Evolutionary conservation across 2,329 filamentous ascomycete species (phyloP).

Genomic region (Ophiostoma tasmaniense): DNA sequence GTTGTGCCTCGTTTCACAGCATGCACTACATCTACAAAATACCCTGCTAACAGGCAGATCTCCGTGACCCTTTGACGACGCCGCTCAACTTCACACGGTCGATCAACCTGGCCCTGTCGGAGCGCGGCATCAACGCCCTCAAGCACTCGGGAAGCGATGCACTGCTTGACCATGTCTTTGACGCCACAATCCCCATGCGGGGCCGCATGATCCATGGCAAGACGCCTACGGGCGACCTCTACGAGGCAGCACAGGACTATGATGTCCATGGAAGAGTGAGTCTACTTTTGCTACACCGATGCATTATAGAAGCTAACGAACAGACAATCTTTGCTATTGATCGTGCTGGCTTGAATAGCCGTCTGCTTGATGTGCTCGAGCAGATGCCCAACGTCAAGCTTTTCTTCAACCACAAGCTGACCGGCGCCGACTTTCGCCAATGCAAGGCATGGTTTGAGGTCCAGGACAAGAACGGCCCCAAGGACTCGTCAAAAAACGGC

Average conservation of each 20-base stretch:
- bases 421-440: slow-evolving; percentile 72
- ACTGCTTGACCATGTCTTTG: slow-evolving; percentile 66
- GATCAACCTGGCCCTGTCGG: slow-evolving; percentile 94
- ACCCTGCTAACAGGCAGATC: slow-evolving; percentile 48
- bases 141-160: slow-evolving; percentile 56
- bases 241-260: slow-evolving; percentile 77
- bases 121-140: slow-evolving; percentile 86
- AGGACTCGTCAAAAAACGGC: slow-evolving; percentile 23
- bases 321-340: slow-evolving; percentile 82
- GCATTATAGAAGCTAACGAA: background rate
- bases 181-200: slow-evolving; percentile 80
- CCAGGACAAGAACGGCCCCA: slow-evolving; percentile 18
- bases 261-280: slow-evolving; percentile 77
- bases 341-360: slow-evolving; percentile 71
- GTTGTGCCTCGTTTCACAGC: background rate
- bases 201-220: slow-evolving; percentile 92
- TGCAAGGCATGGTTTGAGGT: slow-evolving; percentile 83
- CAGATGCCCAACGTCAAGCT: slow-evolving; percentile 80
- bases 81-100: slow-evolving; percentile 95
- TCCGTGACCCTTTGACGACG: slow-evolving; percentile 71
- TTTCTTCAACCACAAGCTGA: slow-evolving; percentile 89
- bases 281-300: background rate
- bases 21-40: background rate
- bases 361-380: slow-evolving; percentile 75
- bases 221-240: slow-evolving; percentile 55